A percentile compares a stretch with the other conserved stretches of the same genome.
phyloP scores from a whole-genome alignment of 2,329 filamentous ascomycete species.

The Ambrosiella beaveri region DNA sequence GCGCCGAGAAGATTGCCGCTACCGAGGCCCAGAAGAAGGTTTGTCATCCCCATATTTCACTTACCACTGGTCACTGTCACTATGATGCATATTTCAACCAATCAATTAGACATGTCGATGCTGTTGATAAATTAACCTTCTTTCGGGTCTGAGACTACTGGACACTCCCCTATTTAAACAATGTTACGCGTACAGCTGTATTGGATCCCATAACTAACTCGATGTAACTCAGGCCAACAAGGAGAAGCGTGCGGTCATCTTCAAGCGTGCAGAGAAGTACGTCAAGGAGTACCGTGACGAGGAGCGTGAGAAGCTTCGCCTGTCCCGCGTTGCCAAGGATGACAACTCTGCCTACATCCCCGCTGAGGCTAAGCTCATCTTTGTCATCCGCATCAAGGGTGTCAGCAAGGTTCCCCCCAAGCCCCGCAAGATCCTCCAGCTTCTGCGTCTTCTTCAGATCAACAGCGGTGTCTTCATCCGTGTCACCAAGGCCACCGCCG shows the following conservation, averaged over 20 bases:
- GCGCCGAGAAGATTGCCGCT: conserved; percentile 68
- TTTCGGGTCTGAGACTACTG: conserved; percentile 82
- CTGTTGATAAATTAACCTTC: conserved; percentile 96
- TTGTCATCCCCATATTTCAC: conserved; percentile 25
- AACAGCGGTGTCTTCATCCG: conserved; percentile 99
- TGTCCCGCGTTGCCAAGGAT: conserved; percentile 75
- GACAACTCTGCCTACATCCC: conserved; percentile 87
- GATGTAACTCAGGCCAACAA: conserved; percentile 60
- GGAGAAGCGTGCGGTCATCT: conserved; percentile 96
- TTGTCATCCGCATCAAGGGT: conserved; percentile 99
- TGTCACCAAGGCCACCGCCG: conserved; percentile 90
- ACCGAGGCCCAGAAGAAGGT: conserved; percentile 83
- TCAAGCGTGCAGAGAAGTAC: conserved; percentile 99
- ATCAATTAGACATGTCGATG: conserved; percentile 98
- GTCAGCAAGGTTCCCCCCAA: conserved; percentile 99
- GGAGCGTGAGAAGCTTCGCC: conserved; percentile 96
- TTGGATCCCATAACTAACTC: conserved; percentile 7
- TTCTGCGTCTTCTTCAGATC: conserved; percentile 98
- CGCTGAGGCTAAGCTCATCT: conserved; percentile 90
- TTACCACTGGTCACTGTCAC: neutral
- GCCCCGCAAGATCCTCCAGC: conserved; percentile 99
- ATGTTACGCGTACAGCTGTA: neutral
- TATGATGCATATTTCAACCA: conserved; percentile 59
- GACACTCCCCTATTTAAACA: conserved; percentile 9
- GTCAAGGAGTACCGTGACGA: conserved; percentile 98